A percentile compares a stretch with the other conserved stretches of the same genome.
Conservation (phyloP, 768 basidiomycete species). For the Rhizopogon vinicolor region DNA sequence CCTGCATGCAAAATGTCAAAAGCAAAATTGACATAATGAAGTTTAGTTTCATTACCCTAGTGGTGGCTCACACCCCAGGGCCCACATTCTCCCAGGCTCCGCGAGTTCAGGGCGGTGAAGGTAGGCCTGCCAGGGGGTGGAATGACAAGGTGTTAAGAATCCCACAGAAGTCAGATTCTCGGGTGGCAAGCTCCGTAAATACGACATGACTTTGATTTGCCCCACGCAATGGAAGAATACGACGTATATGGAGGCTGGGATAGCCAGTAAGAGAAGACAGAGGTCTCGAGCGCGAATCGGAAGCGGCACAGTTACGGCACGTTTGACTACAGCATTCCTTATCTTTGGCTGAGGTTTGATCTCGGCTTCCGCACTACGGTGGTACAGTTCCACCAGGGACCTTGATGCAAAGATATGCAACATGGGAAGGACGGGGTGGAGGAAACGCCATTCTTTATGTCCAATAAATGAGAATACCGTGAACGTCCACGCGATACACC, state of each 20-base stretch:
- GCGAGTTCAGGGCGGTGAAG: constrained; percentile 70
- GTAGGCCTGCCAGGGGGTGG: constrained; percentile 88
- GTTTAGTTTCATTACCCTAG: constrained; percentile 51
- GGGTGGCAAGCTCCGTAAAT: constrained; percentile 51
- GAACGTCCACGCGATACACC: constrained; percentile 56
- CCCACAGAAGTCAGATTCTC: constrained; percentile 58
- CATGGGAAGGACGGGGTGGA: constrained; percentile 86
- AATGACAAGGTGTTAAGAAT: constrained; percentile 95
- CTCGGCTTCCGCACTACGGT: neutral
- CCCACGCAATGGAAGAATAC: constrained; percentile 74
- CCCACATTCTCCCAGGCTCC: constrained; percentile 59
- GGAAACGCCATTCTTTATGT: constrained; percentile 98
- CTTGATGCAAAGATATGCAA: constrained; percentile 76
- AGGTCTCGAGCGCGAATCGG: constrained; percentile 34
- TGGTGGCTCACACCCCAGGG: constrained; percentile 91
- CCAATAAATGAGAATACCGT: constrained; percentile 71
- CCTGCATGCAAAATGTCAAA: constrained; percentile 18
- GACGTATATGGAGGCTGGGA: constrained; percentile 66
- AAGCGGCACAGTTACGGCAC: constrained; percentile 8
- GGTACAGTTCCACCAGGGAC: constrained; percentile 52
- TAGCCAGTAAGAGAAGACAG: constrained; percentile 42
- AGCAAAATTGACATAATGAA: neutral
- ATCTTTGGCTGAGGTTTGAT: neutral
- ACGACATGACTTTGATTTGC: constrained; percentile 72
- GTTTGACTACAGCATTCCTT: neutral